phyloP scores from a whole-genome alignment of 2,329 filamentous ascomycete genomes.

The Venturia pyrina region DNA sequence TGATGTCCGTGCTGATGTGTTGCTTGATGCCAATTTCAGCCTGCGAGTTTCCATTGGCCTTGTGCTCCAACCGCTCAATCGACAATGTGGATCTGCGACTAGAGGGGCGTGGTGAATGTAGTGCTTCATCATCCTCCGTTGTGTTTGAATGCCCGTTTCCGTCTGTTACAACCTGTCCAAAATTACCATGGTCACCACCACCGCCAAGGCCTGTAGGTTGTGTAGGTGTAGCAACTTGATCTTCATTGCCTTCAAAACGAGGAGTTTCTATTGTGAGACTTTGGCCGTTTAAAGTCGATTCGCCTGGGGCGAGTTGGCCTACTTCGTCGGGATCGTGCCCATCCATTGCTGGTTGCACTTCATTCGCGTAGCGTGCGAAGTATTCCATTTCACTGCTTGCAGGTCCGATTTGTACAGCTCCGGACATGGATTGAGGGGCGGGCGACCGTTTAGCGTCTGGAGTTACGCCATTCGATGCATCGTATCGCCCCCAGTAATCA shows the following conservation, averaged over 20 bases:
- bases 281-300: constrained; percentile 43
- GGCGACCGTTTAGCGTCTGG: constrained; percentile 53
- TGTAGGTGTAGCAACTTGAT: background rate
- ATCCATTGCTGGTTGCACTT: constrained; percentile 72
- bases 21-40: constrained; percentile 67
- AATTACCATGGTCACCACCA: background rate
- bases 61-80: constrained; percentile 49
- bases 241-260: background rate
- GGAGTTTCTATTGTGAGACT: background rate
- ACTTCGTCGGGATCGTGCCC: constrained; percentile 72
- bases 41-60: constrained; percentile 48
- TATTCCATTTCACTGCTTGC: constrained; percentile 55
- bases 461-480: constrained; percentile 53
- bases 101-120: constrained; percentile 29
- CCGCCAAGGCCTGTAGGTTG: background rate
- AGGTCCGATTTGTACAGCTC: constrained; percentile 19
- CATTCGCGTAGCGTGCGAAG: constrained; percentile 62
- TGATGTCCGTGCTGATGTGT: constrained; percentile 67
- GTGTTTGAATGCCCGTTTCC: background rate
- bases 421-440: constrained; percentile 33
- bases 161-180: background rate
- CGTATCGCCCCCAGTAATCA: constrained; percentile 72
- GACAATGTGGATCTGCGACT: constrained; percentile 37
- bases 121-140: constrained; percentile 20
- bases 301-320: constrained; percentile 30